These are phyloP conservation scores for Mycena polygramma DNA, from an alignment of 768 basidiomycete species.

Conservation along the genomic window DNA sequence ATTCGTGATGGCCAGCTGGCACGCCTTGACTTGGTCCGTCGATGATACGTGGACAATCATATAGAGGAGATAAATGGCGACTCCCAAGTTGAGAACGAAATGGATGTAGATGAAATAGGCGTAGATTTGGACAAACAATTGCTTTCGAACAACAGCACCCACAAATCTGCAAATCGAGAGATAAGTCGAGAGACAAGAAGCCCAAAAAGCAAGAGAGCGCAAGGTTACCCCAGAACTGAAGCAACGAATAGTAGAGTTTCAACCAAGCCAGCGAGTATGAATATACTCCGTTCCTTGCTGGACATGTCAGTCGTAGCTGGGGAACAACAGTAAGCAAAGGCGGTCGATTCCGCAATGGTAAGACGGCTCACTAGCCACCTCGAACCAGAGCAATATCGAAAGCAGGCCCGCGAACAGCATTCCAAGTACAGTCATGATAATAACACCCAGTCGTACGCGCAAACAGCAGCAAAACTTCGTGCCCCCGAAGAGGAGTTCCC, in stretches of 20 bases:
- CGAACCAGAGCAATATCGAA: slow-evolving; percentile 71
- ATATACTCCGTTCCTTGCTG: slow-evolving; percentile 52
- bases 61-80: slow-evolving; percentile 66
- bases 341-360: not conserved
- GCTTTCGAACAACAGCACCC: slow-evolving; percentile 74
- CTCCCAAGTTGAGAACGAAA: slow-evolving; percentile 66
- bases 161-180: slow-evolving; percentile 59
- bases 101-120: slow-evolving; percentile 69
- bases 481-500: slow-evolving; percentile 62
- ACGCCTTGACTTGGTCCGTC: slow-evolving; percentile 57
- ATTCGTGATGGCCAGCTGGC: slow-evolving; percentile 59
- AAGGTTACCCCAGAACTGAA: slow-evolving; percentile 68
- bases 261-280: slow-evolving; percentile 65
- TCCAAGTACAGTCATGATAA: slow-evolving; percentile 65
- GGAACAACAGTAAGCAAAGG: not conserved
- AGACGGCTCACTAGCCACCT: slow-evolving; percentile 64
- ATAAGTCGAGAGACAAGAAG: not conserved
- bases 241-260: slow-evolving; percentile 66
- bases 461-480: slow-evolving; percentile 69
- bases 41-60: slow-evolving; percentile 61
- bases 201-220: not conserved
- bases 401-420: slow-evolving; percentile 68
- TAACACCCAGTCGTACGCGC: slow-evolving; percentile 72
- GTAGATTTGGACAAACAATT: slow-evolving; percentile 69
- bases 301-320: slow-evolving; percentile 53